Conservation (phyloP, 768 basidiomycete species). For the Tubosaeta sp. region DNA sequence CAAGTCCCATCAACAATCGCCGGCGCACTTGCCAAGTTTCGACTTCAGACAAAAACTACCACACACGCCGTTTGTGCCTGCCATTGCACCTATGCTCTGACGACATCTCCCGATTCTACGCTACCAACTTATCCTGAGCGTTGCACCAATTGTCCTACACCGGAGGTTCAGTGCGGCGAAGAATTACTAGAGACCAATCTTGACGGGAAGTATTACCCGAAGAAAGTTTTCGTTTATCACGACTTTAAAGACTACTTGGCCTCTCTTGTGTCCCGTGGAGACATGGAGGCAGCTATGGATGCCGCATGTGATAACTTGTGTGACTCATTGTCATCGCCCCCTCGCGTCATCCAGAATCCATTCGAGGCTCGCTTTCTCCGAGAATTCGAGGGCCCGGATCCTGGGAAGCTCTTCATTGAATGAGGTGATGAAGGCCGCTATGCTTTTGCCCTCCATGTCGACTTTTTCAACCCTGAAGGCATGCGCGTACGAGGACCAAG, state of each 20-base stretch:
- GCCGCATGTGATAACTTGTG: neutral
- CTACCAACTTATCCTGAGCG: neutral
- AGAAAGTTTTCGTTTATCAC: conserved; percentile 4
- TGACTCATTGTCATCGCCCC: neutral
- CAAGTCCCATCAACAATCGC: neutral
- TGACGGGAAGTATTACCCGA: neutral
- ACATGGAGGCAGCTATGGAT: neutral
- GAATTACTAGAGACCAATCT: neutral
- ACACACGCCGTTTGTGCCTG: neutral
- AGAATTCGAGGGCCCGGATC: conserved; percentile 24
- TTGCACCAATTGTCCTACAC: neutral
- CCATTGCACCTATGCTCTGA: conserved; percentile 5
- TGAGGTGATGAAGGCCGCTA: conserved; percentile 22
- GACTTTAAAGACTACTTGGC: conserved; percentile 12
- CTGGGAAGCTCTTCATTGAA: conserved; percentile 6
- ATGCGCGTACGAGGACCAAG: conserved; percentile 26
- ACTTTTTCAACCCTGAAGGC: conserved; percentile 34
- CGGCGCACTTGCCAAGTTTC: neutral
- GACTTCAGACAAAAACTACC: neutral
- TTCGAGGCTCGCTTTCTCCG: conserved; percentile 25
- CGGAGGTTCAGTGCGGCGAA: neutral
- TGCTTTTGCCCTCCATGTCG: too few relatives aligned
- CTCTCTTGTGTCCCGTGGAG: neutral
- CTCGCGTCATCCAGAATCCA: neutral
- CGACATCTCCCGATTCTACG: too few relatives aligned